These are phyloP conservation scores for Annulohypoxylon moriforme DNA, from an alignment of 495 filamentous ascomycete species.

Conservation along the genomic window DNA sequence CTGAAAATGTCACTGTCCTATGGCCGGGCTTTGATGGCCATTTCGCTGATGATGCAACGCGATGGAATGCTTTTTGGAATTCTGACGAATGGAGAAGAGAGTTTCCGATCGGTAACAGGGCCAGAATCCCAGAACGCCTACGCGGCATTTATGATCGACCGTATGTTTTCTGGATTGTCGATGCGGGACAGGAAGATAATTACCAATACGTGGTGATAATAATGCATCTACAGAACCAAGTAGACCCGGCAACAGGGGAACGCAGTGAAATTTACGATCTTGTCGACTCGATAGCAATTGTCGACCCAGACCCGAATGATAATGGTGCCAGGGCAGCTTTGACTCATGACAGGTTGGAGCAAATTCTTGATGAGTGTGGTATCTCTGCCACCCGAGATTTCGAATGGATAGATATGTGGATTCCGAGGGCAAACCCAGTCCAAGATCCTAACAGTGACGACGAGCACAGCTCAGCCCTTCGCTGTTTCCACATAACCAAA, in stretches of 20 bases:
- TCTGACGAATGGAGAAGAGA: no score
- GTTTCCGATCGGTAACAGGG: not conserved
- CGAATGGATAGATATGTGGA: not conserved
- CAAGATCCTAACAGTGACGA: not conserved
- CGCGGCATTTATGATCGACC: not conserved
- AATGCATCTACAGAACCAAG: not conserved
- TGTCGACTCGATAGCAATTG: no score
- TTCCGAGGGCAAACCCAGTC: not conserved
- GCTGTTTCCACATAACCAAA: constrained; percentile 26
- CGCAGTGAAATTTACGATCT: not conserved
- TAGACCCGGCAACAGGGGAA: not conserved
- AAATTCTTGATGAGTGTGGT: not conserved
- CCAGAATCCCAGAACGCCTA: not conserved
- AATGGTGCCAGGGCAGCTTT: no score
- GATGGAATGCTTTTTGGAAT: no score
- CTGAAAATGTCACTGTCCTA: not conserved
- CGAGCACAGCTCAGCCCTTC: constrained; percentile 29
- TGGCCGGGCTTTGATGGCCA: not conserved
- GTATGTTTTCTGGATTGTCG: constrained; percentile 21
- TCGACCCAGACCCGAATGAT: no score
- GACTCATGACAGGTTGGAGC: no score
- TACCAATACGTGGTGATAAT: not conserved
- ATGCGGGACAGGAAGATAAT: not conserved
- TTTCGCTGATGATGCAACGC: not conserved
- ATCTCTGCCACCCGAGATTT: not conserved